These are phyloP conservation scores for Zygosaccharomyces rouxii DNA, from an alignment of 805 yeast species.

Conservation along the genomic window DNA sequence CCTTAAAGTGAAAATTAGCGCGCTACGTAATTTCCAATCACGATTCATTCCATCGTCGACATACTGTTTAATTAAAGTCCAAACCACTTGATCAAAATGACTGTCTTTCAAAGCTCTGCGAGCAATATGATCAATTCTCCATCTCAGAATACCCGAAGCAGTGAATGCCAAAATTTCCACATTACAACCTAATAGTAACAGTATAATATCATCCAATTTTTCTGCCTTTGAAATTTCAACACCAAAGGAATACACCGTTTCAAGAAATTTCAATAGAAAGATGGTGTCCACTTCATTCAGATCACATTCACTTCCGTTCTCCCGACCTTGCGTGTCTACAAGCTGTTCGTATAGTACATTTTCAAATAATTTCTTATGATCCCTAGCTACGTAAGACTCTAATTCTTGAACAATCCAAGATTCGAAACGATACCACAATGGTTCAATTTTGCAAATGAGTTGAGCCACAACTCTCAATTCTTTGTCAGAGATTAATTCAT, in stretches of 20 bases:
- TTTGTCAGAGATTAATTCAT: slow-evolving; percentile 3
- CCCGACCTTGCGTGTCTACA: neutral
- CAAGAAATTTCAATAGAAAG: slow-evolving; percentile 37
- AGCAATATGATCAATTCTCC: slow-evolving; percentile 45
- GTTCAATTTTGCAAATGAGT: slow-evolving; percentile 11
- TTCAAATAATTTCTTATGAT: slow-evolving; percentile 14
- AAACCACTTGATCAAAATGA: slow-evolving; percentile 35
- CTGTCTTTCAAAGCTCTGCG: slow-evolving; percentile 13
- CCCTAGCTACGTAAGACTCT: slow-evolving; percentile 4
- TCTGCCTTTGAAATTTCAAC: slow-evolving; percentile 10
- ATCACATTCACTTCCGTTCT: neutral
- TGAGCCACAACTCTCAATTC: slow-evolving; percentile 10
- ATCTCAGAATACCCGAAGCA: slow-evolving; percentile 39
- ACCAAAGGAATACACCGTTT: slow-evolving; percentile 34
- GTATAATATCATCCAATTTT: slow-evolving; percentile 15
- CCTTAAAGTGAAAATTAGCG: slow-evolving; percentile 54
- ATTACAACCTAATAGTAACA: slow-evolving; percentile 22
- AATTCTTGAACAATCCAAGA: slow-evolving; percentile 13
- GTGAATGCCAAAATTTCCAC: slow-evolving; percentile 16
- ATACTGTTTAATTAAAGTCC: slow-evolving; percentile 45
- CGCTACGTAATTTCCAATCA: slow-evolving; percentile 38
- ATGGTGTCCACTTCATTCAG: slow-evolving; percentile 6
- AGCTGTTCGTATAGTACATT: slow-evolving; percentile 4
- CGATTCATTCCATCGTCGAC: slow-evolving; percentile 28
- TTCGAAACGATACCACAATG: slow-evolving; percentile 13